A percentile compares a stretch with the other conserved stretches of the same genome.
phyloP scores from a whole-genome alignment of 371 early-diverging fungal genomes.

The Mortierella polycephala region DNA sequence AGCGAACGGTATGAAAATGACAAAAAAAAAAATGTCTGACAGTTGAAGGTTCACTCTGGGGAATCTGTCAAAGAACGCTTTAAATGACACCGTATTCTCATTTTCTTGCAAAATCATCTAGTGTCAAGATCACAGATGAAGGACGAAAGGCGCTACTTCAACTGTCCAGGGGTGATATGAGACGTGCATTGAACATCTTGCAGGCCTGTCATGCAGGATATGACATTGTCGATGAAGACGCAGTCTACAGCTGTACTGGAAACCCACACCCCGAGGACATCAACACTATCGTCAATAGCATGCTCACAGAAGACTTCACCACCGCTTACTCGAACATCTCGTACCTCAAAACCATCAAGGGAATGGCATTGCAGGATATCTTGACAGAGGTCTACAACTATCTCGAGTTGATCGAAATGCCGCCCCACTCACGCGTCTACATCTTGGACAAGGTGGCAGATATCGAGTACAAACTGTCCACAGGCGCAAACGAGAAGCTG shows the following conservation, averaged over 20 bases:
- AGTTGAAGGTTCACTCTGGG: not conserved
- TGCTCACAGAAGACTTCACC: constrained; percentile 83
- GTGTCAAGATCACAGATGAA: constrained; percentile 83
- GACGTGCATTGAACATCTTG: constrained; percentile 94
- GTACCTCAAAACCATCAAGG: constrained; percentile 81
- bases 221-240: constrained; percentile 76
- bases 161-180: constrained; percentile 96
- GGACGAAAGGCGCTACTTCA: constrained; percentile 85
- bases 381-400: constrained; percentile 77
- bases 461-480: constrained; percentile 88
- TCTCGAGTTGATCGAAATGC: constrained; percentile 74
- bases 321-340: constrained; percentile 82
- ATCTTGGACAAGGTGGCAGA: constrained; percentile 85
- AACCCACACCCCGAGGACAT: constrained; percentile 92
- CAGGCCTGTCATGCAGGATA: constrained; percentile 92
- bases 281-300: constrained; percentile 78
- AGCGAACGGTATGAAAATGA: constrained; percentile 67
- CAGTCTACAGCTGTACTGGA: constrained; percentile 92
- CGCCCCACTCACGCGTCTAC: constrained; percentile 68
- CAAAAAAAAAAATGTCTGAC: not conserved
- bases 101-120: constrained; percentile 12
- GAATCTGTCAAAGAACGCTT: no score
- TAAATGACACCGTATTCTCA: no score
- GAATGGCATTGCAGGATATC: constrained; percentile 92
- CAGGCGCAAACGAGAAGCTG: constrained; percentile 84